These are phyloP conservation scores for Thalia dealbata DNA, from an alignment of 176 grass and related monocot species.

Conservation along the genomic window DNA sequence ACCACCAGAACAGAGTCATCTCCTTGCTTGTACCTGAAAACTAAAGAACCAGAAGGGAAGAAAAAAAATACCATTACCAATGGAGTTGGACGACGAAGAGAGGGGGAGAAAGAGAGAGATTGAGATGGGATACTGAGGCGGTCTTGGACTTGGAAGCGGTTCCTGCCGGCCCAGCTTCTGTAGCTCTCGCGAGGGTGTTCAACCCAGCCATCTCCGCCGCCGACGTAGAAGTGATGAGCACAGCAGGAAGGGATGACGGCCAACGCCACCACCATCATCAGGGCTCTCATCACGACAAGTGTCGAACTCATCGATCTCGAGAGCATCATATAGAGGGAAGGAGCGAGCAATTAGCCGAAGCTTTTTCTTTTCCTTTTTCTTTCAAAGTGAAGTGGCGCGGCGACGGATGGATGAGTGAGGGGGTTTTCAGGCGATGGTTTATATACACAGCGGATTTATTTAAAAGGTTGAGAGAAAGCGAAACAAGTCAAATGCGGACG, in stretches of 20 bases:
- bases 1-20: slow-evolving; percentile 53
- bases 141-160: slow-evolving; percentile 6
- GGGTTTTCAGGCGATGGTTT: too few species aligned
- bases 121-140: not conserved
- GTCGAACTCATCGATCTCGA: not conserved
- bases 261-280: not conserved
- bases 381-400: too few species aligned
- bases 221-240: not conserved
- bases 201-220: not conserved
- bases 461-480: too few species aligned
- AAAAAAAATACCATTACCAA: too few species aligned
- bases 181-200: not conserved
- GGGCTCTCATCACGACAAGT: not conserved
- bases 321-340: too few species aligned
- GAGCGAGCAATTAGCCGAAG: too few species aligned
- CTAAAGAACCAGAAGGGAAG: slow-evolving; percentile 18
- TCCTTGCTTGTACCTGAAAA: slow-evolving; percentile 52
- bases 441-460: too few species aligned
- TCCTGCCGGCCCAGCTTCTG: not conserved
- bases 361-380: too few species aligned
- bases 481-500: too few species aligned
- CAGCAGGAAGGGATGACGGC: not conserved
- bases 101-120: not conserved
- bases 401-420: too few species aligned
- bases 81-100: too few species aligned